Percentiles rank a stretch among this genome's conserved stretches.
Conservation (phyloP, 192 early-diverging fungal species). For the Rhizophagus sp. region DNA sequence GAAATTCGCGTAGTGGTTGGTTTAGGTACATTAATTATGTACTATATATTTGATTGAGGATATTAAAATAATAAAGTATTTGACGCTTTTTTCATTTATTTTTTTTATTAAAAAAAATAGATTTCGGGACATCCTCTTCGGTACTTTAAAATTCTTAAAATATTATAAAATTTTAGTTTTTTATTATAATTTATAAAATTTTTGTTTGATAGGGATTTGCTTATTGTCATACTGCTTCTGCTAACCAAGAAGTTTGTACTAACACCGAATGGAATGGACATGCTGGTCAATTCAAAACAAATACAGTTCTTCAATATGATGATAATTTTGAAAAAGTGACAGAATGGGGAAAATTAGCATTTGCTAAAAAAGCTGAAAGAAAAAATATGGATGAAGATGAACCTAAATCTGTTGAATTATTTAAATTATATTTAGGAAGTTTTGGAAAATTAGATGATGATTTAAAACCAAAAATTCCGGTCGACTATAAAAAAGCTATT, state of each 20-base stretch:
- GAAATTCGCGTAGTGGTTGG: no score
- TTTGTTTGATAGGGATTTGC: no score
- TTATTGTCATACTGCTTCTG: no score
- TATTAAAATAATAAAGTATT: no score
- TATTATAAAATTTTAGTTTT: no score
- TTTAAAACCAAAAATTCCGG: constrained; percentile 1
- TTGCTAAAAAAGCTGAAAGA: not conserved
- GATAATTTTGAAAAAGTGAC: not conserved
- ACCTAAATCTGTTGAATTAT: not conserved
- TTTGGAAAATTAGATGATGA: not conserved
- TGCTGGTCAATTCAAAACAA: not conserved
- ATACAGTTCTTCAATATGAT: not conserved
- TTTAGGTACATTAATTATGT: no score
- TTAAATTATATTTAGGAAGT: constrained; percentile 7
- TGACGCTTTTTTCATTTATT: no score
- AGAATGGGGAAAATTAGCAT: not conserved
- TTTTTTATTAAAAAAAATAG: no score
- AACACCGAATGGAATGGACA: not conserved
- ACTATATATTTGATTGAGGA: no score
- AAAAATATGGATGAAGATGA: not conserved
- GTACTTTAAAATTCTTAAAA: no score
- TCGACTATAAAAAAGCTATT: constrained; percentile 2
- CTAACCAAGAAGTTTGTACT: not conserved
- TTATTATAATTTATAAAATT: no score
- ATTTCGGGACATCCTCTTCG: no score